These are phyloP conservation scores for Naganishia antarctica DNA, from an alignment of 768 basidiomycete species.

Conservation along the genomic window DNA sequence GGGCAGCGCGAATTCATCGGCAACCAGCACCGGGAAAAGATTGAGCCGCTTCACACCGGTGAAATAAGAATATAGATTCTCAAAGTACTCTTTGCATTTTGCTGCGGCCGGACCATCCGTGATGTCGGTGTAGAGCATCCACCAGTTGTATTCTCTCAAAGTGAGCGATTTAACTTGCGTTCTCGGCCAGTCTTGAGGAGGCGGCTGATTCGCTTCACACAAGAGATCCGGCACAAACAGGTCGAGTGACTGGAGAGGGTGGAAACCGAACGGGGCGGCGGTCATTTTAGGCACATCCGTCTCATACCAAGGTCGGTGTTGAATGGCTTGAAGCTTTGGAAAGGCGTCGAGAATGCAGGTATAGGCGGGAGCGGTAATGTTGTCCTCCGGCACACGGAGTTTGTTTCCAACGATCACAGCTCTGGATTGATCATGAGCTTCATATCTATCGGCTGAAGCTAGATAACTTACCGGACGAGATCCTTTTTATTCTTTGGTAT, in stretches of 20 bases:
- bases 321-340: neutral
- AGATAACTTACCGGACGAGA: neutral
- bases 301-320: neutral
- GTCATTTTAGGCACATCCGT: neutral
- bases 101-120: neutral
- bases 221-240: constrained; percentile 6
- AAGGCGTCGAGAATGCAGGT: constrained; percentile 3
- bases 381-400: neutral
- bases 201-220: neutral
- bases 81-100: constrained; percentile 5
- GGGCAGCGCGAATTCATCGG: neutral
- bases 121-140: constrained; percentile 16
- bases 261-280: constrained; percentile 5
- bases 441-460: no score
- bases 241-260: constrained; percentile 5
- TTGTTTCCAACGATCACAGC: constrained; percentile 16
- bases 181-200: neutral
- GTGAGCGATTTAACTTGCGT: constrained; percentile 11
- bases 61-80: neutral
- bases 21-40: constrained; percentile 3
- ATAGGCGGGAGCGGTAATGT: neutral
- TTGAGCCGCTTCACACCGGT: constrained; percentile 8
- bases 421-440: neutral
- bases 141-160: constrained; percentile 3
- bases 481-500: constrained; percentile 3